These are phyloP conservation scores for Zea luxurians DNA, from an alignment of 176 grass and related monocot genomes.

Conservation along the genomic window DNA sequence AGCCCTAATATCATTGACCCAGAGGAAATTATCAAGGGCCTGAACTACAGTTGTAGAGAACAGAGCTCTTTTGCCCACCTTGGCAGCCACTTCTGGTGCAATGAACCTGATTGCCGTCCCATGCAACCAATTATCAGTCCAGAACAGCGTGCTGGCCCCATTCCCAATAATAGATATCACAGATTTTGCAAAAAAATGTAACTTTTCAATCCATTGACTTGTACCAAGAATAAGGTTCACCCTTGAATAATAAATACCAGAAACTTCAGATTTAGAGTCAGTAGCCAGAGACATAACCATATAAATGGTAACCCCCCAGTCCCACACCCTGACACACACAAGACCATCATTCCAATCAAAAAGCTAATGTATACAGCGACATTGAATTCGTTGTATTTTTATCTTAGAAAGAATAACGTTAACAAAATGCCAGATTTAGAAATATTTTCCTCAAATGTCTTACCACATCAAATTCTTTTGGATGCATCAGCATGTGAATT, in stretches of 20 bases:
- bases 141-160: too few relatives aligned
- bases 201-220: background rate
- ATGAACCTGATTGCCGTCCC: too few relatives aligned
- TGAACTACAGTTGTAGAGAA: too few relatives aligned
- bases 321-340: background rate
- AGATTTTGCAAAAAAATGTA: background rate
- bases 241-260: slow-evolving; percentile 2
- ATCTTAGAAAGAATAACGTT: slow-evolving; percentile 8
- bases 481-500: slow-evolving; percentile 96
- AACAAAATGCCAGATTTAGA: slow-evolving; percentile 11
- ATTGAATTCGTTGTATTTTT: background rate
- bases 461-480: slow-evolving; percentile 99
- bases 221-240: background rate
- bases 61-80: too few relatives aligned
- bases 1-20: too few relatives aligned
- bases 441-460: slow-evolving; percentile 28
- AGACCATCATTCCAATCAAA: background rate
- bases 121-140: too few relatives aligned
- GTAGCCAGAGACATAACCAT: background rate
- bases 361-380: background rate
- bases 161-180: too few relatives aligned
- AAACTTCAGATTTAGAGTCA: slow-evolving; percentile 24
- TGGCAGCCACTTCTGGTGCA: too few relatives aligned
- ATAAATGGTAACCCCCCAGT: background rate
- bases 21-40: too few relatives aligned